Conservation (phyloP, 2,329 filamentous ascomycete species). For the Didymella sp. region DNA sequence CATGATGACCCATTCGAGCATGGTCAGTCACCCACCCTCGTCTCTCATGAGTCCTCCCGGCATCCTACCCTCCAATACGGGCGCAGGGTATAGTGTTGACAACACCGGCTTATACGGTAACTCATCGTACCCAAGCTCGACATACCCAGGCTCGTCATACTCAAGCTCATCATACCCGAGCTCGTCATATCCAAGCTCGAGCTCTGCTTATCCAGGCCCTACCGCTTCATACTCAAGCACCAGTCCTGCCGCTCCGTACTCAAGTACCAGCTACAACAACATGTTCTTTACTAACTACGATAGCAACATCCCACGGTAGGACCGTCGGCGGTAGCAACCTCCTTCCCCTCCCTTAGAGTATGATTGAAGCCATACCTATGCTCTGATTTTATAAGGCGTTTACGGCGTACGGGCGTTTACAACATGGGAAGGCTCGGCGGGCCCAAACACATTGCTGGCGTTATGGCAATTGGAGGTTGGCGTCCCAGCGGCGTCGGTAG, state of each 20-base stretch:
- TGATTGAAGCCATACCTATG: not conserved
- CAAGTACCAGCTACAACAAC: not conserved
- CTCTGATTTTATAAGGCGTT: slow-evolving; percentile 10
- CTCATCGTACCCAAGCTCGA: slow-evolving; percentile 8
- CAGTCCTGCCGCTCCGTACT: slow-evolving; percentile 1
- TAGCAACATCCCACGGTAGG: slow-evolving; percentile 11
- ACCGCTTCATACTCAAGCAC: too few relatives aligned
- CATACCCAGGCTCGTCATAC: not conserved
- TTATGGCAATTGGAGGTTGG: slow-evolving; percentile 1
- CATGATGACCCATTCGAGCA: slow-evolving; percentile 16
- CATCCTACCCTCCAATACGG: slow-evolving; percentile 7
- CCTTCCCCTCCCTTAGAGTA: not conserved
- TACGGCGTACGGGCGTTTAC: slow-evolving; percentile 6
- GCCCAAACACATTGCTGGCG: slow-evolving; percentile 14
- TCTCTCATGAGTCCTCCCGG: slow-evolving; percentile 6
- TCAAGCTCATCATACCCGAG: slow-evolving; percentile 5
- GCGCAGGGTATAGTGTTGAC: slow-evolving; percentile 4
- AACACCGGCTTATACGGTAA: slow-evolving; percentile 6
- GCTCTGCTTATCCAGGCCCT: slow-evolving; percentile 1
- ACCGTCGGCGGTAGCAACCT: not conserved
- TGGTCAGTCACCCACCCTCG: slow-evolving; percentile 7
- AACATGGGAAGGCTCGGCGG: not conserved
- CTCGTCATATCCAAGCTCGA: too few relatives aligned
- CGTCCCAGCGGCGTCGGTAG: slow-evolving; percentile 1
- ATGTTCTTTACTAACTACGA: slow-evolving; percentile 11